Base-by-base conservation (phyloP, 805 yeast genomes). In the Candida boidinii region DNA sequence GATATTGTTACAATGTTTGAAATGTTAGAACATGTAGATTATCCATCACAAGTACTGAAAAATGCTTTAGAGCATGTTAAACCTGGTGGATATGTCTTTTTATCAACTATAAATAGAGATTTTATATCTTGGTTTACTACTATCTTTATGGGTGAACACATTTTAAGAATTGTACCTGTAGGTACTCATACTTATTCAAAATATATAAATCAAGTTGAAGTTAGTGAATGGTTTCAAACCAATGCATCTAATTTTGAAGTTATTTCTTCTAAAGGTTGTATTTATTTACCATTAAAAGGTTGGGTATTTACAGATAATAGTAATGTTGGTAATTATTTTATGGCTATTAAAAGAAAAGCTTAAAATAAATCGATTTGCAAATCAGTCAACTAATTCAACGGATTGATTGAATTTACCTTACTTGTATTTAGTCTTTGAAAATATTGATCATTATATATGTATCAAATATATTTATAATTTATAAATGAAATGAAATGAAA, bases 21-120 rank as follows among this genome's bases (percentile, higher is more conserved):
- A 54, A 78, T 92, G 74, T 64, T 92, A 23, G 99, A 92, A 54
- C 99, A 92, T 53, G 96, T 92, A 3, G 85, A 83, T 37, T 70
- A 74, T 38, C 98, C 99, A 0, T 59, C 84, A 0, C 73, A 70
- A 33, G 80, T 88, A 12, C 56, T 92, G 35, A 54, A 64, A n/a
- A 71, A 70, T 30, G 94, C 94, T 0, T 63, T 87, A 51, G 48
- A 60, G 23, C 74, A 76, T 38, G 77, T 90, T 23, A 72, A 73
- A 35, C 80, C 79, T 0, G 90, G 88, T 7, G 97, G 98, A 20
- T 73, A 82, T 66, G 52, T 90, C 22, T 86, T 92, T 48, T 49
- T 88, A 33, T 86, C 96, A 24, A 92, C 99, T 1, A 92, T 92
- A 37, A 92, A 92, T 58, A 70, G 96, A 42, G 95, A 92, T 41